Conservation (phyloP, 768 basidiomycete species). For the Boletellus ananas region DNA sequence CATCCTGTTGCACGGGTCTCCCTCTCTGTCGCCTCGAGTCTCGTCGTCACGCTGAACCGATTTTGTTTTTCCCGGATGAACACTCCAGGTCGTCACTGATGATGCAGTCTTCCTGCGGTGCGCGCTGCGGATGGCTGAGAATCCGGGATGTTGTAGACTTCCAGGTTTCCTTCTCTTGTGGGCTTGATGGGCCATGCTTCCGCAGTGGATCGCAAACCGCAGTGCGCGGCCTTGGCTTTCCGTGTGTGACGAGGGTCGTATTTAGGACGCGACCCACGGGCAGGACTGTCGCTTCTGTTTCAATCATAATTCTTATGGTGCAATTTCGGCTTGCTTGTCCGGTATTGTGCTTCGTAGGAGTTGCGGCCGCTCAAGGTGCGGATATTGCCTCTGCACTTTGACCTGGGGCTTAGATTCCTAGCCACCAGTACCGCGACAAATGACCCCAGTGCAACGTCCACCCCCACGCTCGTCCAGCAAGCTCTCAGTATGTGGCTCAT, state of each 20-base stretch:
- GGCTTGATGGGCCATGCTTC: neutral
- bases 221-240: neutral
- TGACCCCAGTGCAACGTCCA: conserved; percentile 4
- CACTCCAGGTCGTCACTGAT: neutral
- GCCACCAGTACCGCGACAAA: conserved; percentile 1
- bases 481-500: neutral
- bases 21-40: neutral
- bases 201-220: neutral
- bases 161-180: neutral
- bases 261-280: neutral
- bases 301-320: neutral
- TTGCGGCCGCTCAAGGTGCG: conserved; percentile 8
- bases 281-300: neutral
- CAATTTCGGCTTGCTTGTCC: neutral
- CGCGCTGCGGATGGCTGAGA: neutral
- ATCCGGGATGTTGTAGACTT: no score
- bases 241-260: neutral
- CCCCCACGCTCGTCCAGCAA: conserved; percentile 6
- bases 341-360: neutral
- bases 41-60: no score
- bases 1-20: neutral
- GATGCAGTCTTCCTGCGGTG: neutral
- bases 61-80: neutral
- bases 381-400: neutral
- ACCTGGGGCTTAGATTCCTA: neutral